Base-by-base conservation (phyloP, 2,329 filamentous ascomycete species). In the Rutstroemia sp. region DNA sequence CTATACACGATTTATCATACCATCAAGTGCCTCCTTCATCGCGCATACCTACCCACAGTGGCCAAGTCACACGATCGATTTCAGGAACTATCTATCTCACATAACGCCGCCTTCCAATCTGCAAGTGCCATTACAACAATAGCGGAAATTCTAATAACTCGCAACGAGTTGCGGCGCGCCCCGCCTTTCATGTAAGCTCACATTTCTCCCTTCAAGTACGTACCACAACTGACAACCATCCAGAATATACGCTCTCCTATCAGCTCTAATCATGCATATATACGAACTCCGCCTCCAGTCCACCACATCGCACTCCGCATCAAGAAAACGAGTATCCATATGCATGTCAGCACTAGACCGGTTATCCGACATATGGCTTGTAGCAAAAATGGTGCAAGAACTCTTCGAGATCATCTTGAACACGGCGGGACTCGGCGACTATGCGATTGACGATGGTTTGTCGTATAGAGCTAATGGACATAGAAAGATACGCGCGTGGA, bases 331-430 rank as follows among this genome's bases (percentile, higher is more conserved):
- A 58, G 81, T 96, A 65, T 82, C 86, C 48, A 87, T 87, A n/a
- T 97, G 92, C 69, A 94, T 96, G 89, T 80, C 83, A 57, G 91
- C 92, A 0, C 77, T 97, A 61, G 94, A 94, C 69, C 90, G 96
- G 61, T 90, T 97, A 0, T 96, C 91, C 6, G 90, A 88, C 65
- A 90, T 96, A 2, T 97, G 92, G 92, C 80, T 96, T 5, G 92
- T 97, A 3, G 92, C 92, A 0, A 96, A 96, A 73, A 96, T 97
- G 92, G 92, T 97, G 0, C 90, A 95, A 67, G 95, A 92, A 0
- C 76, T 97, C 4, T 97, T 97, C 64, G 92, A 96, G 69, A 95
- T 91, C 0, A 96, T 97, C 63, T 79, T 97, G 30, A 19, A 47
- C 6, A 30, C 42, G 21, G 51, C 51, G 25, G 42, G 30, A 34